Conservation (phyloP, 495 filamentous ascomycete genomes). For the Tuber umbilicatum region DNA sequence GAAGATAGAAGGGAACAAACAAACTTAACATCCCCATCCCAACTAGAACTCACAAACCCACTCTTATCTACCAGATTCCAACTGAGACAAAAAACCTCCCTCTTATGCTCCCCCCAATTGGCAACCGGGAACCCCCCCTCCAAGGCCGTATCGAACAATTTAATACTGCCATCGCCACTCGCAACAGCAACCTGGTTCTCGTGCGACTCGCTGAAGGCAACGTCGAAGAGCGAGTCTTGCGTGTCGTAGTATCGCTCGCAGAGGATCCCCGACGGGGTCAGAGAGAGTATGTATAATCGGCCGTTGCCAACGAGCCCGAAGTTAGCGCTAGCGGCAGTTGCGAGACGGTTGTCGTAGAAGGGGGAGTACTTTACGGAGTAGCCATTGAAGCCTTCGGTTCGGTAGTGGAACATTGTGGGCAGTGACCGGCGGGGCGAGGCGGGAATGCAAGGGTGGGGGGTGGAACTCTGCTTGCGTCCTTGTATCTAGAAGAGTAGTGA, state of each 20-base stretch:
- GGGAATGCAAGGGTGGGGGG: not conserved
- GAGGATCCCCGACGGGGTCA: slow-evolving; percentile 76
- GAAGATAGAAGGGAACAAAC: slow-evolving; percentile 43
- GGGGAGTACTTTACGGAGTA: slow-evolving; percentile 95
- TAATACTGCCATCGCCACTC: slow-evolving; percentile 84
- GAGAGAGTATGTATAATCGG: slow-evolving; percentile 68
- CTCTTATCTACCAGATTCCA: slow-evolving; percentile 93
- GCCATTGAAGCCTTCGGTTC: slow-evolving; percentile 87
- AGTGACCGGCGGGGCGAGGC: not conserved
- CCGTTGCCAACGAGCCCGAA: slow-evolving; percentile 97
- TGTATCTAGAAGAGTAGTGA: not conserved
- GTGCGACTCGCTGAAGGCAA: slow-evolving; percentile 87
- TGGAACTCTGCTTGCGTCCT: not conserved
- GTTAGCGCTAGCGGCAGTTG: slow-evolving; percentile 78
- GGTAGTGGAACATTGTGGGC: slow-evolving; percentile 77
- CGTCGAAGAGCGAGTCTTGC: slow-evolving; percentile 91
- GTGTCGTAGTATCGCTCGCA: slow-evolving; percentile 87
- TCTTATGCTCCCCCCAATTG: slow-evolving; percentile 82
- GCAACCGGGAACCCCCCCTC: slow-evolving; percentile 68
- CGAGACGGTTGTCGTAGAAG: slow-evolving; percentile 90
- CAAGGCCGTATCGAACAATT: slow-evolving; percentile 78
- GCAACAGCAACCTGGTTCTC: slow-evolving; percentile 86
- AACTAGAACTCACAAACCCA: slow-evolving; percentile 77
- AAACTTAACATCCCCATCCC: slow-evolving; percentile 91
- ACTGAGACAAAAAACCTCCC: slow-evolving; percentile 81